Conservation (phyloP, 306 rosid genomes). For the Oemleria cerasiformis region DNA sequence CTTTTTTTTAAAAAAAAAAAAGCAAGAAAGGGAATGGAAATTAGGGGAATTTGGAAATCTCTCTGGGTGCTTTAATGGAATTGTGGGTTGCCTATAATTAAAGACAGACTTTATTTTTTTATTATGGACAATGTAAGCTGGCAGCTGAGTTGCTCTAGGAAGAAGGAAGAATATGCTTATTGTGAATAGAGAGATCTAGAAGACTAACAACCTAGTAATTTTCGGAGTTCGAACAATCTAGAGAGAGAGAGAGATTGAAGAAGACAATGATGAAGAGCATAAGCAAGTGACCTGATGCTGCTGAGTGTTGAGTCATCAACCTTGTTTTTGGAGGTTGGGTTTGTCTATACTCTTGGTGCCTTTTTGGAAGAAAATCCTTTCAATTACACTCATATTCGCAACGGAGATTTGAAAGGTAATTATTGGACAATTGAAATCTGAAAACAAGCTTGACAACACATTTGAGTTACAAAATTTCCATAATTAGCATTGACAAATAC, state of each 20-base stretch:
- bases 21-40: background rate
- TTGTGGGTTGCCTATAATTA: background rate
- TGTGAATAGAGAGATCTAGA: constrained; percentile 52
- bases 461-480: no score
- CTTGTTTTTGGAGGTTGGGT: background rate
- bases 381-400: no score
- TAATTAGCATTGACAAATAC: no score
- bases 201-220: constrained; percentile 18
- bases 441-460: no score
- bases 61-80: background rate
- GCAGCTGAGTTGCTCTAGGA: background rate
- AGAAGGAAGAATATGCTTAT: constrained; percentile 12
- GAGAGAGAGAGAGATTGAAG: background rate
- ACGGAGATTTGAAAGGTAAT: no score
- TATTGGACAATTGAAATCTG: no score
- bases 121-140: background rate
- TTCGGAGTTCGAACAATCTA: background rate
- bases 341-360: background rate
- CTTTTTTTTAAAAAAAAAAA: no score
- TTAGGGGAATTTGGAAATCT: background rate
- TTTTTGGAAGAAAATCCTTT: background rate
- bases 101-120: background rate
- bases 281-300: constrained; percentile 26
- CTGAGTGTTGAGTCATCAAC: background rate
- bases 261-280: constrained; percentile 8